Conservation (phyloP, 164 flowering plant species). For the Magnolia sinica region DNA sequence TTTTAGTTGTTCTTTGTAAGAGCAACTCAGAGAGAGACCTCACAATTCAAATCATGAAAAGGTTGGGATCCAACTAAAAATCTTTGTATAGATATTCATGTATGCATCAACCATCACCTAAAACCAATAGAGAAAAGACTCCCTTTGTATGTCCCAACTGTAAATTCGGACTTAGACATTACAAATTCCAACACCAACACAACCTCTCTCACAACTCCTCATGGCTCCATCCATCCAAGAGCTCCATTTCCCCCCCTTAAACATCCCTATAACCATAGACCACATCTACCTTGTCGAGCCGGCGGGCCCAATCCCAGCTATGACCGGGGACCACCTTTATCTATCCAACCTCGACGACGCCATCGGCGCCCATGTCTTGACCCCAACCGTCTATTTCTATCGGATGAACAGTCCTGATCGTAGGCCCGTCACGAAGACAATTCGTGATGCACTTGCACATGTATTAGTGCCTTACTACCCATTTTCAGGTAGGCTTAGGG, state of each 20-base stretch:
- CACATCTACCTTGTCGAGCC: too few species aligned
- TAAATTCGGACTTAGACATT: too few species aligned
- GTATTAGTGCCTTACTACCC: constrained; percentile 88
- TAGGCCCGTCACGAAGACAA: not conserved
- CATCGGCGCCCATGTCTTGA: constrained; percentile 74
- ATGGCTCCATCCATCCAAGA: too few species aligned
- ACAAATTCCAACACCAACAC: too few species aligned
- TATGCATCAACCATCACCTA: not conserved
- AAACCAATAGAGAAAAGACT: not conserved
- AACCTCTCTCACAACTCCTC: too few species aligned
- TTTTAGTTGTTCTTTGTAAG: too few species aligned
- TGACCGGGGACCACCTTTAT: constrained; percentile 34
- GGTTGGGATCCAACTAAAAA: too few species aligned
- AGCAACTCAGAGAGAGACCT: not conserved
- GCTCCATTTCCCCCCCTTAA: too few species aligned
- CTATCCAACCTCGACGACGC: constrained; percentile 88
- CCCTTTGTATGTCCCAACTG: too few species aligned
- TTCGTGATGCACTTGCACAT: constrained; percentile 46
- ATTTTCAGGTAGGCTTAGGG: constrained; percentile 73
- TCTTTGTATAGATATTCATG: too few species aligned
- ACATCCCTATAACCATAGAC: too few species aligned
- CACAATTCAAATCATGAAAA: not conserved
- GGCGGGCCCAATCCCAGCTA: too few species aligned
- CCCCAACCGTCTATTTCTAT: constrained; percentile 78
- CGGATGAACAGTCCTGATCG: constrained; percentile 3